A percentile compares a stretch with the other conserved stretches of the same genome.
phyloP scores from a whole-genome alignment of 2,329 filamentous ascomycete species.

The Blastomyces silverae region DNA sequence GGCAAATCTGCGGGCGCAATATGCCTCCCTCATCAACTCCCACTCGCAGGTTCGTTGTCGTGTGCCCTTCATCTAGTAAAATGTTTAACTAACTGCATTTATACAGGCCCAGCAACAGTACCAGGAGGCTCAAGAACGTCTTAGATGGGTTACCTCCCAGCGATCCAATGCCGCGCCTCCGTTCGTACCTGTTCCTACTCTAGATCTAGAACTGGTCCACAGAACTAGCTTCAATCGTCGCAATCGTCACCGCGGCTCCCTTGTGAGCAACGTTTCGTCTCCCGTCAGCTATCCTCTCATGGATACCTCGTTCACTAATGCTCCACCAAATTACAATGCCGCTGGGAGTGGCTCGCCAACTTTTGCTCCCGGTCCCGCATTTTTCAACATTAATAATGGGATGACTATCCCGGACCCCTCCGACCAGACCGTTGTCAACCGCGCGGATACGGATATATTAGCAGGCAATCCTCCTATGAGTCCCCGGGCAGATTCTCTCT shows the following conservation, averaged over 20 bases:
- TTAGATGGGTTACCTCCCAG: constrained; percentile 40
- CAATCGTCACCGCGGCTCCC: constrained; percentile 41
- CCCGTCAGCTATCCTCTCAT: constrained; percentile 38
- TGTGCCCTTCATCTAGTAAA: background rate
- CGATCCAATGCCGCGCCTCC: constrained; percentile 34
- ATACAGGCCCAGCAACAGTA: constrained; percentile 38
- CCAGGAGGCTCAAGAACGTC: constrained; percentile 42
- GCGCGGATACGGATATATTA: constrained; percentile 50
- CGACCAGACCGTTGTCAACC: constrained; percentile 36
- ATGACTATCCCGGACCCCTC: constrained; percentile 49
- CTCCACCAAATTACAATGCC: constrained; percentile 43
- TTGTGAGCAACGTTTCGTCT: constrained; percentile 44
- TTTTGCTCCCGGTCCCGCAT: constrained; percentile 46
- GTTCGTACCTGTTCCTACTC: constrained; percentile 36
- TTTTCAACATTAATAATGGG: constrained; percentile 58
- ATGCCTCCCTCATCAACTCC: constrained; percentile 38
- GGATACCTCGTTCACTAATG: constrained; percentile 36
- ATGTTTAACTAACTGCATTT: constrained; percentile 14
- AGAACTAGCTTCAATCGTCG: constrained; percentile 40
- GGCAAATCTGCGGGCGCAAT: constrained; percentile 38
- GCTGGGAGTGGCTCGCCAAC: constrained; percentile 48
- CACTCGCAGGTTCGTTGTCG: constrained; percentile 32
- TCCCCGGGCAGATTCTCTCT: constrained; percentile 54
- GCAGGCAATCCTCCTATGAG: constrained; percentile 58
- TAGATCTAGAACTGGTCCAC: constrained; percentile 40